Conservation (phyloP, 495 filamentous ascomycete genomes). For the Lichenothelia convexa region DNA sequence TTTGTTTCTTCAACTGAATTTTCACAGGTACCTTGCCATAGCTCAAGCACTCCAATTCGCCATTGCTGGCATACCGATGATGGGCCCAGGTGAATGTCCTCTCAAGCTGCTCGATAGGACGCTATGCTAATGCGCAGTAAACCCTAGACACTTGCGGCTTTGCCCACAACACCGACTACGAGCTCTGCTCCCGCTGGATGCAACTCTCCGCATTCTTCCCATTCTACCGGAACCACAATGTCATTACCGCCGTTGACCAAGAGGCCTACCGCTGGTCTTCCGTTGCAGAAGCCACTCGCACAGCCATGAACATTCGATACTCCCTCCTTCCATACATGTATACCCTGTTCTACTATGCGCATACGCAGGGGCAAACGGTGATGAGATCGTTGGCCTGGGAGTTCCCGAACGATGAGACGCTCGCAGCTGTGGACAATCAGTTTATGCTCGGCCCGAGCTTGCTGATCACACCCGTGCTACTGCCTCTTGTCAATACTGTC, state of each 20-base stretch:
- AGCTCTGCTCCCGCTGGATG: constrained; percentile 79
- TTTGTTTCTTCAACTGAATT: constrained; percentile 13
- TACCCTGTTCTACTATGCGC: constrained; percentile 55
- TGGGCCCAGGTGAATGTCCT: constrained; percentile 40
- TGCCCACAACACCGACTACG: constrained; percentile 44
- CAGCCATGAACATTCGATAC: constrained; percentile 60
- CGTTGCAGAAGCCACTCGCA: constrained; percentile 45
- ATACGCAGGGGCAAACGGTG: constrained; percentile 50
- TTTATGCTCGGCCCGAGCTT: constrained; percentile 59
- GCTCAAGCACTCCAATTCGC: constrained; percentile 62
- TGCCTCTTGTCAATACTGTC: constrained; percentile 43
- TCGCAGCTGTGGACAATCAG: constrained; percentile 50
- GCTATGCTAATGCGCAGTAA: no score
- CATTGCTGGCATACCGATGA: constrained; percentile 73
- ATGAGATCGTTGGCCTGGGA: constrained; percentile 75
- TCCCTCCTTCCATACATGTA: constrained; percentile 63
- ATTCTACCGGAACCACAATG: constrained; percentile 78
- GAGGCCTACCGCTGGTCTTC: constrained; percentile 62
- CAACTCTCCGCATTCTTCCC: constrained; percentile 72
- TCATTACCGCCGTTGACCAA: constrained; percentile 40
- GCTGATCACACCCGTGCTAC: constrained; percentile 56
- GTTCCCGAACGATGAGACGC: constrained; percentile 55
- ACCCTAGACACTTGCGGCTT: constrained; percentile 73
- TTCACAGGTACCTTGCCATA: constrained; percentile 60
- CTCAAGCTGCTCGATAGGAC: background rate